These are phyloP conservation scores for Verticillium tricorpus DNA, from an alignment of 2,329 filamentous ascomycete genomes.

Conservation along the genomic window DNA sequence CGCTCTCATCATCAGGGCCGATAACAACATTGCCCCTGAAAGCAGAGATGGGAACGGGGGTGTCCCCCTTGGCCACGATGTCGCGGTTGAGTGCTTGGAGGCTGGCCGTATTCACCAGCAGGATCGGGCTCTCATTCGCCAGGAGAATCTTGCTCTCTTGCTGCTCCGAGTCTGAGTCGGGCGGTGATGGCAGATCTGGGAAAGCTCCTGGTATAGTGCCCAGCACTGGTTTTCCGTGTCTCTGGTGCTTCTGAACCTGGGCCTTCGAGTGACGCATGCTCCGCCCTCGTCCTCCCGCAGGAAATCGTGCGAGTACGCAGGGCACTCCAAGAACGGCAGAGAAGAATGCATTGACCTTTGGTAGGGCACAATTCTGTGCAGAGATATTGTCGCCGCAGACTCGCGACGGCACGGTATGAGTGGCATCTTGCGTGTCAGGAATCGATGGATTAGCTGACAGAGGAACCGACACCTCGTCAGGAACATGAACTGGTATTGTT, in stretches of 20 bases:
- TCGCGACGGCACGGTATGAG: constrained; percentile 49
- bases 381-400: constrained; percentile 81
- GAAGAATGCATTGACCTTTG: constrained; percentile 70
- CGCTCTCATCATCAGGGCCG: constrained; percentile 27
- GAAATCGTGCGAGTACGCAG: constrained; percentile 81
- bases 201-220: constrained; percentile 47
- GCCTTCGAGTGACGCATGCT: constrained; percentile 68
- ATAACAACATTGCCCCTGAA: constrained; percentile 90
- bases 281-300: constrained; percentile 56
- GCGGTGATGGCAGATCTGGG: constrained; percentile 48
- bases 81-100: constrained; percentile 71
- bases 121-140: constrained; percentile 90
- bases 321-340: constrained; percentile 69
- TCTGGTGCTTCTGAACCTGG: constrained; percentile 58
- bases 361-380: constrained; percentile 65
- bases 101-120: constrained; percentile 77
- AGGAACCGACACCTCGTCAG: constrained; percentile 47
- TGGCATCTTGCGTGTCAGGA: constrained; percentile 36
- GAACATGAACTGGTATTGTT: constrained; percentile 14
- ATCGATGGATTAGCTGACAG: constrained; percentile 63
- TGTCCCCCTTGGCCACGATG: constrained; percentile 57
- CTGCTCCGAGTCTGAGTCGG: constrained; percentile 51
- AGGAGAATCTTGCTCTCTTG: constrained; percentile 60
- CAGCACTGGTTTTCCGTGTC: background rate
- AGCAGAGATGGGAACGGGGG: constrained; percentile 62